Base-by-base conservation (phyloP, 768 basidiomycete species). In the Cytidiella melzeri region DNA sequence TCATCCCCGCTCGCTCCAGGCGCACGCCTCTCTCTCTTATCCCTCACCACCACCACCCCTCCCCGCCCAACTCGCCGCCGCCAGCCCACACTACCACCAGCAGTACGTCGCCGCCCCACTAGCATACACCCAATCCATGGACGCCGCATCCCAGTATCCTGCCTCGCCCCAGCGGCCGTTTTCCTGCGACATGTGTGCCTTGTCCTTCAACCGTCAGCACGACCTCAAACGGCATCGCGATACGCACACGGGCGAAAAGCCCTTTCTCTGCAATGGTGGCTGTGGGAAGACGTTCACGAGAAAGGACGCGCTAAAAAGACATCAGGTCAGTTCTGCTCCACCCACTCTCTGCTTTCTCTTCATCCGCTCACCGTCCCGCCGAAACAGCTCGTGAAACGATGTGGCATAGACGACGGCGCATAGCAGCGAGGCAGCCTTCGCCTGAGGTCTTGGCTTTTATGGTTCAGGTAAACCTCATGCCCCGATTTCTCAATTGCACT, bases 271-370 rank as follows among this genome's bases (percentile, higher is more conserved):
- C 66, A 89, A 89, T 57, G 87, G 85, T 11, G 84, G 84, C 39
- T 91, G 88, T 51, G 87, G 86, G 42, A 90, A 90, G 72, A 89
- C 87, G 2, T 91, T 90, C 61, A 91, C 87, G 43, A 77, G 88
- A 55, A 89, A 90, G 68, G 88, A 91, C 61, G 88, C 88, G 13
- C 67, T 91, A 60, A 91, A 90, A 68, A 78, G 88, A 52, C 88
- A 91, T 63, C 88, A 91, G 79, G 88, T 79, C 57, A 52, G 79
- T 44, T 20, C 36, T 2, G 10, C 38, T 27, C 18, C 42, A 15
- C 10, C 43, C 23, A 6, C 24, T 43, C 26, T 28, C 5, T 42
- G 11, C 30, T 42, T 42, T 47, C 41, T 30, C 25, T 48, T 56
- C 36, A 56, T 45, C 40, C 19, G 37, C 24, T 24, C n/a, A 23